Conservation (phyloP, 192 early-diverging fungal genomes). For the Gaertneriomyces sp. region DNA sequence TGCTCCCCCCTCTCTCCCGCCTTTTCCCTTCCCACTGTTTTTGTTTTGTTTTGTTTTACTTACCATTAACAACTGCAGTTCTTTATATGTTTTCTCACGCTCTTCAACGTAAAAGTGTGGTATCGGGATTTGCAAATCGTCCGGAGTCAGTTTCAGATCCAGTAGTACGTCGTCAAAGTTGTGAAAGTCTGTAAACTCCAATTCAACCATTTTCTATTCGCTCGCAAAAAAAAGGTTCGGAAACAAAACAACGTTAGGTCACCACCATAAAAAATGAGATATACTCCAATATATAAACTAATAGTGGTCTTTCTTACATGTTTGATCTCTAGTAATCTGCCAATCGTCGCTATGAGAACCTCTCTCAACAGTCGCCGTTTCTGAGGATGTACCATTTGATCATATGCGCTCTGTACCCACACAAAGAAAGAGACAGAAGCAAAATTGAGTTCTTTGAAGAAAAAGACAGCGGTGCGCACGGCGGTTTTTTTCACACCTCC, state of each 20-base stretch:
- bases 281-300: background rate
- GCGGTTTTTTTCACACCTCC: slow-evolving; percentile 34
- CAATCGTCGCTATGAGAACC: slow-evolving; percentile 48
- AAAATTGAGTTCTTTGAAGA: background rate
- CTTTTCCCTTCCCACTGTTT: too few species aligned
- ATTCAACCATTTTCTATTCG: slow-evolving; percentile 54
- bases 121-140: slow-evolving; percentile 46
- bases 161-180: slow-evolving; percentile 51
- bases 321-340: slow-evolving; percentile 54
- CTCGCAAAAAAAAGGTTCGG: background rate
- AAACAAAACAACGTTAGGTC: too few species aligned
- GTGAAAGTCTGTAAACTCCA: slow-evolving; percentile 51
- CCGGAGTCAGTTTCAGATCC: slow-evolving; percentile 57
- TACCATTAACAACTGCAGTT: too few species aligned
- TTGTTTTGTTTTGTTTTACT: too few species aligned
- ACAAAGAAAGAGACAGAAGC: background rate
- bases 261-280: too few species aligned
- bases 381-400: slow-evolving; percentile 61
- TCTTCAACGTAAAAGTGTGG: slow-evolving; percentile 55
- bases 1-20: too few species aligned
- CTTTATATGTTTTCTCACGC: slow-evolving; percentile 20
- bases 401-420: slow-evolving; percentile 50
- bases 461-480: background rate
- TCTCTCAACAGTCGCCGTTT: slow-evolving; percentile 54
- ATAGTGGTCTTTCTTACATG: slow-evolving; percentile 36